Evolutionary conservation across 257 asterid genomes (phyloP), one percentile per base, ranked within the genome.

Genomic region (Solanum bukasovii): DNA sequence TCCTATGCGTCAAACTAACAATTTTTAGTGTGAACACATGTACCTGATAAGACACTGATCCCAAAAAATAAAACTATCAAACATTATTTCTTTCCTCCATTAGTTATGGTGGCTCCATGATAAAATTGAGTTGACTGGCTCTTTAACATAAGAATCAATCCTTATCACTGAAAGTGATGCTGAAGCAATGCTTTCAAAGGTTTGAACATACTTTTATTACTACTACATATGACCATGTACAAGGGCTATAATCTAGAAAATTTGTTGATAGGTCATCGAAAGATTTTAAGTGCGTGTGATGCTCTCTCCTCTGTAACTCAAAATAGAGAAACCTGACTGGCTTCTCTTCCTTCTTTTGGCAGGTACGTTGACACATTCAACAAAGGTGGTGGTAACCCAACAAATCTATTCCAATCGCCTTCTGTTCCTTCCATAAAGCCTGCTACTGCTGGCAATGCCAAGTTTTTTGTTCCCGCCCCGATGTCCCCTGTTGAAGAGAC

Each of bases 401-500:
- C 94, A 11, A 93, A 90, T 91, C 68, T 91, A 34, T 95, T 93
- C 91, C 97, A 92, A 78, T 93, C 99, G 9, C 98, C 98, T 20
- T 44, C 96, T 56, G 89, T 84, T 83, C 91, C 98, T 73, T 87
- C 98, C 33, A 42, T 86, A 12, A 95, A 92, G 91, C 98, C 97
- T 72, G 87, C 96, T 77, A 29, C 70, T 29, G 90, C 90, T 40
- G 88, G 90, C 87, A 94, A 90, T 88, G 94, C 94, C n/a, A 94
- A 90, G 88, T 95, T 97, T 92, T 97, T 97, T 86, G 94, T 97
- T 52, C 99, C 99, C 7, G 20, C 93, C 3, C 93, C 95, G 38
- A 89, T 91, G 31, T 61, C 94, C 70, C 61, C 90, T 79, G 88
- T 85, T 40, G 98, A 93, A 79, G 93, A 93, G 87, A 88, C 92